Evolutionary conservation across 2,329 filamentous ascomycete species (phyloP).

Genomic region (Fusarium coicis): DNA sequence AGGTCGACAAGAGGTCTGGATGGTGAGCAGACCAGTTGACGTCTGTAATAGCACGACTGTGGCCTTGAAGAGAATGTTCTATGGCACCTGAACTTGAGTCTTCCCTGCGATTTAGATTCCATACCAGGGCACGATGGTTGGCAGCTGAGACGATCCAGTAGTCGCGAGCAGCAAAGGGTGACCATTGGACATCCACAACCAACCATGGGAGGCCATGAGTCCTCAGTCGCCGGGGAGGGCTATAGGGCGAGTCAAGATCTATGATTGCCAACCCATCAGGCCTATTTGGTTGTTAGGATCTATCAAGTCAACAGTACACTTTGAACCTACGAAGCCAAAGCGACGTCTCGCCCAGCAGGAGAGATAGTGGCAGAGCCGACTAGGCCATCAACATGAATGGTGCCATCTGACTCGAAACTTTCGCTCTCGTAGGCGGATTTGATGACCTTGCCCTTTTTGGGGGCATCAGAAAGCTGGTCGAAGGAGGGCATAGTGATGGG

Average conservation of each 20-base stretch:
- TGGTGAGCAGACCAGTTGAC: conserved; percentile 97
- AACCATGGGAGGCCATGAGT: conserved; percentile 92
- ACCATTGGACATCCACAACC: conserved; percentile 97
- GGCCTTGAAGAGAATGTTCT: conserved; percentile 87
- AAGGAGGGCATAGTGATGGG: conserved; percentile 60
- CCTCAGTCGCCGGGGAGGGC: conserved; percentile 81
- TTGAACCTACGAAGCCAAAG: conserved; percentile 76
- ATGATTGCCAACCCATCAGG: conserved; percentile 91
- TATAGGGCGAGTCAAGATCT: conserved; percentile 90
- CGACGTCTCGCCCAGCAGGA: conserved; percentile 88
- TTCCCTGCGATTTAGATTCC: conserved; percentile 86
- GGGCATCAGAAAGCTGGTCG: conserved; percentile 56
- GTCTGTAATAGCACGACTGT: conserved; percentile 88
- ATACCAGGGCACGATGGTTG: conserved; percentile 93
- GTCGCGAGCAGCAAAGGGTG: conserved; percentile 86
- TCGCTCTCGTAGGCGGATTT: conserved; percentile 83
- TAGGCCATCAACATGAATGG: conserved; percentile 81
- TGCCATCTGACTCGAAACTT: conserved; percentile 86
- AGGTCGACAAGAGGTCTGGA: conserved; percentile 88
- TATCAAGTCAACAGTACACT: conserved; percentile 1
- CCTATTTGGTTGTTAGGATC: conserved; percentile 50
- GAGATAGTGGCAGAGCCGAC: conserved; percentile 95
- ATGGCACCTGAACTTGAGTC: conserved; percentile 78
- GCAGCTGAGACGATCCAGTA: conserved; percentile 96
- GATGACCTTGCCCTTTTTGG: conserved; percentile 68